Percentiles rank a stretch among this genome's conserved stretches.
Evolutionary conservation across 2,329 filamentous ascomycete genomes (phyloP).

Genomic region (Juglanconis oblonga): DNA sequence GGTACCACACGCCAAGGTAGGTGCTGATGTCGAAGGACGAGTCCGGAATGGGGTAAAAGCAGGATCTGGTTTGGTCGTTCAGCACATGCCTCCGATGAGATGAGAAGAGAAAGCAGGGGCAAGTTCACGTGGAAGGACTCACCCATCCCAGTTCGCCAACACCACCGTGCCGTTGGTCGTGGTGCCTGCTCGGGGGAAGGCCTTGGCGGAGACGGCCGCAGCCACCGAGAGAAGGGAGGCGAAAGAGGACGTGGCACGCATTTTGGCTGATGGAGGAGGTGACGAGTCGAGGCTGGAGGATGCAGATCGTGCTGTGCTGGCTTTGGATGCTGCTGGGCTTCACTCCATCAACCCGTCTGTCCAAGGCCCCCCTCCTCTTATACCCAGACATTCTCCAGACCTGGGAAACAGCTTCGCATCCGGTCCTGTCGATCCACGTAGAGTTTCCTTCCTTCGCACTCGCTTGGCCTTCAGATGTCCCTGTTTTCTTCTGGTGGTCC

Average conservation of each 20-base stretch:
- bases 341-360: too few species aligned
- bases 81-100: neutral
- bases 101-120: neutral
- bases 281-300: neutral
- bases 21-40: slow-evolving; percentile 17
- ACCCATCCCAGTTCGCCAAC: slow-evolving; percentile 14
- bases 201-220: slow-evolving; percentile 1
- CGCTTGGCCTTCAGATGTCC: neutral
- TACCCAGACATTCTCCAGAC: too few species aligned
- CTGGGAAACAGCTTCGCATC: too few species aligned
- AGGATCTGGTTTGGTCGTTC: slow-evolving; percentile 1
- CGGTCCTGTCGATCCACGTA: too few species aligned
- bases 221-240: slow-evolving; percentile 5
- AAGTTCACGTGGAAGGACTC: neutral
- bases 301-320: neutral
- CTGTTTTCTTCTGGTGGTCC: neutral
- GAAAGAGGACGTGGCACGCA: slow-evolving; percentile 5
- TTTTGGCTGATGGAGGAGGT: neutral
- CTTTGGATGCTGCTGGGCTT: neutral
- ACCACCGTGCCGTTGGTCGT: slow-evolving; percentile 15
- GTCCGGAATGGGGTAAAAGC: slow-evolving; percentile 21
- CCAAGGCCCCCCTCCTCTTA: too few species aligned
- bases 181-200: slow-evolving; percentile 1
- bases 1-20: slow-evolving; percentile 21
- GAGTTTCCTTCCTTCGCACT: neutral